These are phyloP conservation scores for Leptographium lundbergii DNA, from an alignment of 2,329 filamentous ascomycete species.

Conservation along the genomic window DNA sequence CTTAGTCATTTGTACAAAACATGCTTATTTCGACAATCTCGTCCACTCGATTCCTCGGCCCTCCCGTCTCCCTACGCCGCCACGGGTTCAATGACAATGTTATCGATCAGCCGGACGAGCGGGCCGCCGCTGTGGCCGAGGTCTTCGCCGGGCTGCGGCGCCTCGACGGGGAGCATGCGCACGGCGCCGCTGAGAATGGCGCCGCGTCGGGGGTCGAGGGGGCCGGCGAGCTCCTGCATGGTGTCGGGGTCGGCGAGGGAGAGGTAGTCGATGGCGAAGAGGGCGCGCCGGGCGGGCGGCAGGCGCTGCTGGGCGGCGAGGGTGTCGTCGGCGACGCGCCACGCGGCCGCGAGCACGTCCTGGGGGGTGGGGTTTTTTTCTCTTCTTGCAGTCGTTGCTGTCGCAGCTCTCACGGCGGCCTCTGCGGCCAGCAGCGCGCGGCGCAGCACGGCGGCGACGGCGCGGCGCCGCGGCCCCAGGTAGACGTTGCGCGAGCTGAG, in stretches of 20 bases:
- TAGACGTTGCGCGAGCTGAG: conserved; percentile 93
- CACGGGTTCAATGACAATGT: conserved; percentile 55
- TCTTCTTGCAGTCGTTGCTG: too few relatives aligned
- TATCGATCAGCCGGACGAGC: conserved; percentile 82
- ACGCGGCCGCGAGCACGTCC: conserved; percentile 57
- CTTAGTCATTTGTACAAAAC: background rate
- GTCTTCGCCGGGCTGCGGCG: conserved; percentile 56
- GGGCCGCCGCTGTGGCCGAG: conserved; percentile 61
- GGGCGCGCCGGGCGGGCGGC: conserved; percentile 45
- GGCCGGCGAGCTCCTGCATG: conserved; percentile 53
- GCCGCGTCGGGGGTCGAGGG: conserved; percentile 55
- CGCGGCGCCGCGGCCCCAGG: conserved; percentile 61
- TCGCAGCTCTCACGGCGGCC: conserved; percentile 13
- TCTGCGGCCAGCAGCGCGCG: conserved; percentile 61
- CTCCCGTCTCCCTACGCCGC: background rate
- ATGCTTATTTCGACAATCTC: too few relatives aligned
- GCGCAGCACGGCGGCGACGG: conserved; percentile 59
- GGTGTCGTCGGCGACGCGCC: conserved; percentile 40
- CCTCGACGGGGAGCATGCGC: conserved; percentile 75
- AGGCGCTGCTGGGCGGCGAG: conserved; percentile 50
- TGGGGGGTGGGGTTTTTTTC: background rate
- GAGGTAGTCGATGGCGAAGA: conserved; percentile 82
- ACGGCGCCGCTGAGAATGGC: conserved; percentile 83
- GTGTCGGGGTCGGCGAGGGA: conserved; percentile 78
- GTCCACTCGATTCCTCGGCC: background rate